These are phyloP conservation scores for Amanita molliuscula DNA, from an alignment of 768 basidiomycete genomes.

Conservation along the genomic window DNA sequence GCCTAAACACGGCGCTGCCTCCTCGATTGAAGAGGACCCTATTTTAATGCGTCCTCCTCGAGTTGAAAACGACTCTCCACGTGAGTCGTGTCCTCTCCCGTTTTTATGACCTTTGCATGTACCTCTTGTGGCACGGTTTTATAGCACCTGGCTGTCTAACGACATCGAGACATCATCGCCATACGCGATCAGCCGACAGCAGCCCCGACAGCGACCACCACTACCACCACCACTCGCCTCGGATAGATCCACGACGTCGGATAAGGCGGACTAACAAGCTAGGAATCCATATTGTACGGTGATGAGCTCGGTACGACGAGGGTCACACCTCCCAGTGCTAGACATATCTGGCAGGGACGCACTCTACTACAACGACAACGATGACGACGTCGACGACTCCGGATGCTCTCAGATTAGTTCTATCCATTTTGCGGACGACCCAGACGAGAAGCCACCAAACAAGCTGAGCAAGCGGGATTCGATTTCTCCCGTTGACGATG, in stretches of 20 bases:
- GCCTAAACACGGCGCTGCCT: neutral
- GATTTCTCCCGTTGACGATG: neutral
- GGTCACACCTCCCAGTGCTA: neutral
- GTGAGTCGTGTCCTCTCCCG: neutral
- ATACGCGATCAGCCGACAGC: neutral
- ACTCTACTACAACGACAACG: neutral
- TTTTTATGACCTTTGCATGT: neutral
- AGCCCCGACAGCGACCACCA: neutral
- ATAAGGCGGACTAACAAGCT: neutral
- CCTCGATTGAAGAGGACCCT: neutral
- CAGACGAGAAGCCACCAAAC: neutral
- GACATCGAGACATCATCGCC: neutral
- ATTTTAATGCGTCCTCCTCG: neutral
- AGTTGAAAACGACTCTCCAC: neutral
- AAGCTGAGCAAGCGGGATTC: neutral
- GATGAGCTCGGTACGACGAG: neutral
- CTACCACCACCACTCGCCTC: neutral
- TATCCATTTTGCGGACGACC: constrained; percentile 3
- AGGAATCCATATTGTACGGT: neutral
- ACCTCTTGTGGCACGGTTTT: neutral
- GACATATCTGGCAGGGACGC: neutral
- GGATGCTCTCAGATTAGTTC: neutral
- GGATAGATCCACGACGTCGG: neutral
- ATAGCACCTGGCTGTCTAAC: neutral
- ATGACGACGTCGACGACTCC: too few relatives aligned